These are phyloP conservation scores for Orbilia brochopaga DNA, from an alignment of 2,329 filamentous ascomycete genomes.

Conservation along the genomic window DNA sequence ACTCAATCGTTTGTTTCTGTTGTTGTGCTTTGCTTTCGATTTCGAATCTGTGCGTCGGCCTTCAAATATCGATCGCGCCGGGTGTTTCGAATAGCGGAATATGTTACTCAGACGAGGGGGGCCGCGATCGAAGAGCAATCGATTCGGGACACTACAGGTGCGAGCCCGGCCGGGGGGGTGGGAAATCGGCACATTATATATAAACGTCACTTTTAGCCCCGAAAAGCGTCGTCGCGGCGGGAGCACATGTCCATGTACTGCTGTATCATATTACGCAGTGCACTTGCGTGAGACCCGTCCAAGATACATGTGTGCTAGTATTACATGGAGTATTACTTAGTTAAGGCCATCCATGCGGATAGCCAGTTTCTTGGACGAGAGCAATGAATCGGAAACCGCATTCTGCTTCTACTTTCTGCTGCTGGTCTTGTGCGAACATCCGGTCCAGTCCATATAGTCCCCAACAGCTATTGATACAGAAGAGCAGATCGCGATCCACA, in stretches of 20 bases:
- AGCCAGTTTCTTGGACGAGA: neutral
- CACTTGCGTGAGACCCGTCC: neutral
- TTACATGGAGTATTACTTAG: neutral
- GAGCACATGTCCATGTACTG: neutral
- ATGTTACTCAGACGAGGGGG: neutral
- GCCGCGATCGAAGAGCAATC: slow-evolving; percentile 3
- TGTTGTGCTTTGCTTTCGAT: slow-evolving; percentile 22
- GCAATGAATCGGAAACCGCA: neutral
- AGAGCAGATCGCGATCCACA: slow-evolving; percentile 47
- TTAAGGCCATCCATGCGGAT: neutral
- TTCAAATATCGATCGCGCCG: neutral
- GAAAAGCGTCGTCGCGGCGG: neutral
- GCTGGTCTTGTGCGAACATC: neutral
- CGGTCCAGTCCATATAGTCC: neutral
- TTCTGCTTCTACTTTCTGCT: neutral
- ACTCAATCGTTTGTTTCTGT: slow-evolving; percentile 42
- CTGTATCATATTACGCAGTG: neutral
- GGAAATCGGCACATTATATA: slow-evolving; percentile 24
- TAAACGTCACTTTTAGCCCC: slow-evolving; percentile 3
- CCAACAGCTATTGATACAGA: neutral
- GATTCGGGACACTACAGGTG: slow-evolving; percentile 5
- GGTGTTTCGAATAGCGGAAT: neutral
- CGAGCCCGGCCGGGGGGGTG: slow-evolving; percentile 8
- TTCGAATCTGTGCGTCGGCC: neutral
- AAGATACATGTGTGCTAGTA: neutral